Conservation (phyloP, 352 stramenopile species). For the Globisporangium nunn region DNA sequence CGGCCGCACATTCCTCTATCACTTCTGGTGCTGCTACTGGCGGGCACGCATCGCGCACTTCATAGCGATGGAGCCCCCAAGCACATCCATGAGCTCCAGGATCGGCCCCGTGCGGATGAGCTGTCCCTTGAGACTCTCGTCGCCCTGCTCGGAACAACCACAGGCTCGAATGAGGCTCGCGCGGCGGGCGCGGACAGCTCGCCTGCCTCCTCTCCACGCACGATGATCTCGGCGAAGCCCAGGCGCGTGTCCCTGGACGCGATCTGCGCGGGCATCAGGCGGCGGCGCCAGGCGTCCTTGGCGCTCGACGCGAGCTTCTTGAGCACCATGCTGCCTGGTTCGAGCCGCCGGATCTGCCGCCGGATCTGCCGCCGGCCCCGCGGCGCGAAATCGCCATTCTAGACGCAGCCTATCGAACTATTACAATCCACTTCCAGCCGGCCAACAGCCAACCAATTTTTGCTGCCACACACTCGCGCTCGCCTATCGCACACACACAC, state of each 20-base stretch:
- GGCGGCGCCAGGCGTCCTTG: conserved; percentile 31
- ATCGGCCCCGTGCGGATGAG: conserved; percentile 41
- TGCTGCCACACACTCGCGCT: too few relatives aligned
- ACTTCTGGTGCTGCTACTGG: too few relatives aligned
- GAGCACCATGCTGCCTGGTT: conserved; percentile 16
- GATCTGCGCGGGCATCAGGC: conserved; percentile 31
- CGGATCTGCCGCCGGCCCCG: too few relatives aligned
- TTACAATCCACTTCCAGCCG: too few relatives aligned
- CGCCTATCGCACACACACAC: too few relatives aligned
- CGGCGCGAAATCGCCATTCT: too few relatives aligned
- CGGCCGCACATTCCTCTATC: not conserved
- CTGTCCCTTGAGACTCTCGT: conserved; percentile 36
- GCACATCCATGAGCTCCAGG: conserved; percentile 46
- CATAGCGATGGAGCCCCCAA: conserved; percentile 31
- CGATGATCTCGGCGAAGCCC: conserved; percentile 52
- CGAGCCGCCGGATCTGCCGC: too few relatives aligned
- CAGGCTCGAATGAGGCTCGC: not conserved
- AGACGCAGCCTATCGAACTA: too few relatives aligned
- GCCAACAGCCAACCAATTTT: too few relatives aligned
- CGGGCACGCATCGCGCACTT: conserved; percentile 8
- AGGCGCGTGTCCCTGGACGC: conserved; percentile 42
- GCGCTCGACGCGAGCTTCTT: conserved; percentile 30
- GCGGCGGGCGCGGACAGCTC: too few relatives aligned
- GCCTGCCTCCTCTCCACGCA: conserved; percentile 9
- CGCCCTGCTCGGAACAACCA: conserved; percentile 16